Evolutionary conservation across 1,284 basidiomycete species (phyloP), one percentile per base, ranked within the genome.

Genomic region (Singerocomus inundabilis): DNA sequence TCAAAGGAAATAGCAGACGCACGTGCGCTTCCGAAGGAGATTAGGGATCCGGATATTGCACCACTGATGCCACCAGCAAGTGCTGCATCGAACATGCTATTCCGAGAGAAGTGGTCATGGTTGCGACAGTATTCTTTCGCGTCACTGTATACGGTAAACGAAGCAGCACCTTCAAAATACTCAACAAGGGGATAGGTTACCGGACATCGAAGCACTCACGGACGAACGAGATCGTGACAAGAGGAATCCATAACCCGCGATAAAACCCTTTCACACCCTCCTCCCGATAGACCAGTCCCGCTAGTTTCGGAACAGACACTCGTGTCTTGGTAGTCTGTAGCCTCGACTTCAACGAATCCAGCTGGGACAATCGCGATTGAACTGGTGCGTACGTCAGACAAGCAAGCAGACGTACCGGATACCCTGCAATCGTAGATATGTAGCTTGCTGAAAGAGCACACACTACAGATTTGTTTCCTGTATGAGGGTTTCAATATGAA

Each of bases 151-250:
- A 98, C 96, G 13, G 91, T 94, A 71, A 98, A 97, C 42, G 92
- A 95, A 32, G 88, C 85, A 38, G 90, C 88, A 54, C 90, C 87
- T 88, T 59, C 41, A 44, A 40, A 49, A 58, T 29, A 29, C 49
- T 58, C 53, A 38, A 52, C 30, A 33, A 52, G 49, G 15, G 34
- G 50, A 47, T 49, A 21, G 40, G 40, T 45, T 25, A 25, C n/a
- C 38, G 26, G 42, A 41, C 37, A 43, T 37, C 6, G 25, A 51
- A 53, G 37, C 66, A 90, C 76, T 78, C 73, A 79, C 95, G 89
- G 63, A 98, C 95, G 64, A 96, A 94, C 6, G 93, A 95, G 61
- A 99, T 98, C 7, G 96, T 98, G 70, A 96, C 81, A 48, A 98
- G 80, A 29, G 96, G 96, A 60, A 98, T 93, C 79, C 91, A 91